Percentiles rank a stretch among this genome's conserved stretches.
Conservation (phyloP, 352 stramenopile genomes). For the Phytopythium litorale region DNA sequence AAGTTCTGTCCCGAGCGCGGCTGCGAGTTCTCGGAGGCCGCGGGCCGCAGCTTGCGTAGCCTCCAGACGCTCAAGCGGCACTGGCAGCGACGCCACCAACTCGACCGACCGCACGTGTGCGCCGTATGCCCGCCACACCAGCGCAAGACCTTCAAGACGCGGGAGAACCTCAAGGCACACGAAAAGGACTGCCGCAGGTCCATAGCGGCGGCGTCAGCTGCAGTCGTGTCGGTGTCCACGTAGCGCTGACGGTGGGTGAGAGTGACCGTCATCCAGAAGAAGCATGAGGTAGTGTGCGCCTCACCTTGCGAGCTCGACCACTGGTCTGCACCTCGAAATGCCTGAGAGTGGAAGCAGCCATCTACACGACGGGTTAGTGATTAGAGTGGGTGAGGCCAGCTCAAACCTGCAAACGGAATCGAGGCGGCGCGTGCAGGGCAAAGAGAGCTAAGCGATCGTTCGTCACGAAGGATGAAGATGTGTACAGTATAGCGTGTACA, state of each 20-base stretch:
- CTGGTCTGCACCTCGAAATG: no score
- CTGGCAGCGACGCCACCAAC: slow-evolving; percentile 63
- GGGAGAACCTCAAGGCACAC: slow-evolving; percentile 66
- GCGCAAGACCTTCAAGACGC: slow-evolving; percentile 65
- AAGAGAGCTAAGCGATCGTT: slow-evolving; percentile 3
- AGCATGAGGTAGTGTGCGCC: neutral
- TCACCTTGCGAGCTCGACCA: no score
- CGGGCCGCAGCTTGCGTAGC: slow-evolving; percentile 51
- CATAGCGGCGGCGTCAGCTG: neutral
- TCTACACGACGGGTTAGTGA: neutral
- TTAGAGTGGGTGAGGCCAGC: neutral
- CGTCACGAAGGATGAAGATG: slow-evolving; percentile 1
- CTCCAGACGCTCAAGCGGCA: slow-evolving; percentile 72
- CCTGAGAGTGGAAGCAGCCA: neutral
- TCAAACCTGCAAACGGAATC: neutral
- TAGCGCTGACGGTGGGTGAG: neutral
- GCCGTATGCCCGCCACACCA: slow-evolving; percentile 27
- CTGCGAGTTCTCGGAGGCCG: slow-evolving; percentile 48
- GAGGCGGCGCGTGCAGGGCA: slow-evolving; percentile 1
- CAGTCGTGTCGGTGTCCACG: slow-evolving; percentile 7
- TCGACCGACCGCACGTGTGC: slow-evolving; percentile 46
- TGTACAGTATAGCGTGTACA: neutral
- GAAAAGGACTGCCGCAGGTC: slow-evolving; percentile 56
- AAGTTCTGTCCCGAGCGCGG: slow-evolving; percentile 53
- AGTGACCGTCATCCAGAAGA: slow-evolving; percentile 4